These are phyloP conservation scores for Colletotrichum endophyticum DNA, from an alignment of 2,329 filamentous ascomycete species.

Conservation along the genomic window DNA sequence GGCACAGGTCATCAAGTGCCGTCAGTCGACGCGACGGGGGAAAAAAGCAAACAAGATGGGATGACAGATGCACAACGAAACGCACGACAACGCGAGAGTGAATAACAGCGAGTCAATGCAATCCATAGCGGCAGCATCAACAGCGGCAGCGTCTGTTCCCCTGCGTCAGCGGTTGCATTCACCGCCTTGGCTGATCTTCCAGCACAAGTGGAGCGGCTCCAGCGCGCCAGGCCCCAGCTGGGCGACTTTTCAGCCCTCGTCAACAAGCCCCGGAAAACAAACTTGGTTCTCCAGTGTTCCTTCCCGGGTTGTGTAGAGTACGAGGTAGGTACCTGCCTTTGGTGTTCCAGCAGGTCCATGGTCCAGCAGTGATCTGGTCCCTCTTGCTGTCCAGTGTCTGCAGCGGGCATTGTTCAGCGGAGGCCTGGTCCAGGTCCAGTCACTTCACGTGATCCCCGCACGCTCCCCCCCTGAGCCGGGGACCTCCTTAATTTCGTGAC, in stretches of 20 bases:
- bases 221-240: neutral
- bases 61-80: neutral
- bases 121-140: neutral
- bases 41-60: neutral
- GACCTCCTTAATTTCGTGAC: conserved; percentile 18
- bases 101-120: neutral
- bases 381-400: neutral
- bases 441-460: neutral
- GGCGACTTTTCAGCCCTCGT: neutral
- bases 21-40: neutral
- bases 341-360: neutral
- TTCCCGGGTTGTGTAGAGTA: neutral
- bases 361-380: too few species aligned
- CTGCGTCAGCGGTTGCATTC: neutral
- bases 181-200: neutral
- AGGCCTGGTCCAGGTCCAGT: neutral
- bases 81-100: neutral
- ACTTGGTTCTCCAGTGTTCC: neutral
- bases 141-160: neutral
- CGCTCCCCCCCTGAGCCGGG: neutral
- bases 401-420: neutral
- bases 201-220: conserved; percentile 10
- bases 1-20: neutral
- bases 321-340: neutral
- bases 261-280: conserved; percentile 16